Evolutionary conservation across 108 stramenopile species (phyloP).

Genomic region (Fistulifera solaris): DNA sequence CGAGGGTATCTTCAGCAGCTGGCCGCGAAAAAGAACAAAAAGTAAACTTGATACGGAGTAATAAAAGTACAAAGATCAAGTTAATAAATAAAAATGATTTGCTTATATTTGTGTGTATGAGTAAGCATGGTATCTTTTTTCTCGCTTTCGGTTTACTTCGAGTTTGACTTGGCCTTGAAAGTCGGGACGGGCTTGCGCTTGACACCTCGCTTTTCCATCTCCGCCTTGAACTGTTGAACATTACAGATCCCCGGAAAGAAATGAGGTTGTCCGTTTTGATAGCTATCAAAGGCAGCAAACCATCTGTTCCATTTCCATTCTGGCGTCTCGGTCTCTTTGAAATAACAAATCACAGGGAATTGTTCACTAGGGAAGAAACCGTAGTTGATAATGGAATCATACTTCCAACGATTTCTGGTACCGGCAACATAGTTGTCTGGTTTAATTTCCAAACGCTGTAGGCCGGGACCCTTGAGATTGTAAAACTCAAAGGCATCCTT

Average conservation of each 20-base stretch:
- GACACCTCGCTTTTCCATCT: slow-evolving; percentile 58
- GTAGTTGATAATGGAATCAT: slow-evolving; percentile 63
- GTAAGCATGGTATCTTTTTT: no score
- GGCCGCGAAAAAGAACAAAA: slow-evolving; percentile 32
- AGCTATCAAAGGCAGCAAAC: slow-evolving; percentile 47
- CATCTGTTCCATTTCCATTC: slow-evolving; percentile 44
- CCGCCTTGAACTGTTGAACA: slow-evolving; percentile 52
- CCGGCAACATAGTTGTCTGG: slow-evolving; percentile 65
- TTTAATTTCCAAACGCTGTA: slow-evolving; percentile 28
- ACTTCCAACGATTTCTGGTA: slow-evolving; percentile 60
- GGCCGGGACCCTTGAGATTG: slow-evolving; percentile 33
- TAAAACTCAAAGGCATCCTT: slow-evolving; percentile 44
- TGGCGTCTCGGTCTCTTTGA: slow-evolving; percentile 70
- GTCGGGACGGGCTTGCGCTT: slow-evolving; percentile 42
- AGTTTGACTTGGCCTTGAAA: no score
- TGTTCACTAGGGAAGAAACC: slow-evolving; percentile 64
- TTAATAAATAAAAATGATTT: no score
- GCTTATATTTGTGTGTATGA: no score
- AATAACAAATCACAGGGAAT: slow-evolving; percentile 72
- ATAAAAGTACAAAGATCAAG: no score
- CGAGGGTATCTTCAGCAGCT: slow-evolving; percentile 42
- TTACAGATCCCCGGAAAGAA: slow-evolving; percentile 72
- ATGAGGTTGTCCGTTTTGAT: slow-evolving; percentile 53
- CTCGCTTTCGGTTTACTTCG: no score
- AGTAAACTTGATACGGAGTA: no score